These are phyloP conservation scores for Hanseniaspora mollemarum DNA, from an alignment of 805 yeast species.

Conservation along the genomic window DNA sequence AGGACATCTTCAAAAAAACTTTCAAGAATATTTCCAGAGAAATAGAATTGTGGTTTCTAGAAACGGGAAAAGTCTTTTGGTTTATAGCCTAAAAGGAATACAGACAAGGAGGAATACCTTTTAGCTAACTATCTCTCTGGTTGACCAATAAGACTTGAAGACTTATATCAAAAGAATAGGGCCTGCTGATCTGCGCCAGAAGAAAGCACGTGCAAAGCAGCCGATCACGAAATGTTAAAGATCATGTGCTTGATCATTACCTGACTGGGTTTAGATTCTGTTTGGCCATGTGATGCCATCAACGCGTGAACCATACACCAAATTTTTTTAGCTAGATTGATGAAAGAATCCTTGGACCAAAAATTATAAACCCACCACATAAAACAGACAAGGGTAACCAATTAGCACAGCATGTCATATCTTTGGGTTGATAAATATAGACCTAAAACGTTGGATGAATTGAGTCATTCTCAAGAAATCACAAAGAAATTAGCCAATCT, in stretches of 20 bases:
- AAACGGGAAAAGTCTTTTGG: too few relatives aligned
- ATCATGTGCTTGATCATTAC: too few relatives aligned
- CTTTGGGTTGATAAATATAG: constrained; percentile 96
- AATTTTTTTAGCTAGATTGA: not conserved
- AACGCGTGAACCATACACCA: not conserved
- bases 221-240: not conserved
- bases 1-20: not conserved
- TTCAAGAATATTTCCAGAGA: not conserved
- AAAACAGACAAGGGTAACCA: not conserved
- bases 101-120: too few relatives aligned
- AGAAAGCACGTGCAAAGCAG: not conserved
- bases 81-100: too few relatives aligned
- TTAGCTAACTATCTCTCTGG: too few relatives aligned
- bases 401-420: constrained; percentile 46
- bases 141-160: too few relatives aligned
- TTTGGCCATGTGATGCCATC: too few relatives aligned
- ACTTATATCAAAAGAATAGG: too few relatives aligned
- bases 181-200: too few relatives aligned
- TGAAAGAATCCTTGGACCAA: not conserved
- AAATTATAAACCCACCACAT: not conserved
- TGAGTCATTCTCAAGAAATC: constrained; percentile 58
- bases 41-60: not conserved
- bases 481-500: constrained; percentile 50
- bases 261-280: too few relatives aligned
- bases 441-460: constrained; percentile 52